Base-by-base conservation (phyloP, 805 yeast species). In the Clavispora santaluciae region DNA sequence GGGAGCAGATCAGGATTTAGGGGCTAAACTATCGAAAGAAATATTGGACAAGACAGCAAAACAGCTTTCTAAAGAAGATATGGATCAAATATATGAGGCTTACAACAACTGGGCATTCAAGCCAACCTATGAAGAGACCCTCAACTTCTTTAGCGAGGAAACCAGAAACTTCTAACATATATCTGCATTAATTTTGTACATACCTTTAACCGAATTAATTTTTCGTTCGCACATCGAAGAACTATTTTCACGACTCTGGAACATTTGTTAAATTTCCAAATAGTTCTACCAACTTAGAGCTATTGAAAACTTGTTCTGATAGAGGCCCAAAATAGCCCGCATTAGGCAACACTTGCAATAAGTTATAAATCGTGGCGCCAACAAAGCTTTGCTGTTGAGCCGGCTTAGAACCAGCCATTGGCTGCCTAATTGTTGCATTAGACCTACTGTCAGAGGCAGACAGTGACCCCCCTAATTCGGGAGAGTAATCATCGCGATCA, bases 21-120 rank as follows among this genome's bases (percentile, higher is more conserved):
- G 45, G 0, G 54, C 60, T 3, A 44, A 48, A 22, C 33, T 59
- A 20, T 49, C 54, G 9, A 24, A 30, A 11, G 66, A 63, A 0
- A 37, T 82, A 2, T 52, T 77, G 38, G 55, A 72, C 12, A 76
- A 69, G 44, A 55, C 57, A 3, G 74, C 83, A 1, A 59, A 64
- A 12, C 72, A 74, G 3, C 63, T 89, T 35, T 66, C 79, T 0
- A 55, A 64, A 2, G 76, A 74, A 1, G 91, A 88, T n/a, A 66
- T 83, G 44, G 43, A 67, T 5, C 49, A 58, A 5, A 55, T 90
- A 5, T 68, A 79, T 8, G 60, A 73, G 3, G 68, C 63, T 2
- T 87, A 83, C 55, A 71, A 68, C 31, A 54, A 63, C 11, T 91
- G 97, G 98, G 93, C 97, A 0, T 91, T 89, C 68, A 88, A 82